Evolutionary conservation across 2,329 filamentous ascomycete species (phyloP).

Genomic region (Cladosporium oxysporum): DNA sequence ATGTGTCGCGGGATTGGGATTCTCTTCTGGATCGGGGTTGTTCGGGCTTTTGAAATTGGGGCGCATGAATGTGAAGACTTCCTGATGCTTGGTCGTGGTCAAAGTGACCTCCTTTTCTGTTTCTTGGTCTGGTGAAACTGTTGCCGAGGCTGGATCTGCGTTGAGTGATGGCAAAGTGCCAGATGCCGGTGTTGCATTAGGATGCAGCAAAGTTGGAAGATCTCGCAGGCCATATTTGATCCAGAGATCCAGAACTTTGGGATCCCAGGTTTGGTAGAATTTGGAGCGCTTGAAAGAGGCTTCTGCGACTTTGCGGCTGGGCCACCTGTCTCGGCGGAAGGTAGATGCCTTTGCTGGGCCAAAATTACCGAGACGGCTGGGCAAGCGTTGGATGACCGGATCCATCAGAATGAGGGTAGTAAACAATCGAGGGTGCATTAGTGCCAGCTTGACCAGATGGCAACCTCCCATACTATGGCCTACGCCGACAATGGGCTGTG

Average conservation of each 20-base stretch:
- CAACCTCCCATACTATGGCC: constrained; percentile 88
- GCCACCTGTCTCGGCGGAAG: constrained; percentile 78
- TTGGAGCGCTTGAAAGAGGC: constrained; percentile 66
- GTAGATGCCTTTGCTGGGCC: constrained; percentile 59
- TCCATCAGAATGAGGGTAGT: constrained; percentile 77
- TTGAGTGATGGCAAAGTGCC: constrained; percentile 30
- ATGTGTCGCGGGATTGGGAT: constrained; percentile 44
- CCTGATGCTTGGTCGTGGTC: constrained; percentile 82
- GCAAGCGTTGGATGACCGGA: constrained; percentile 66
- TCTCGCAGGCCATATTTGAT: constrained; percentile 73
- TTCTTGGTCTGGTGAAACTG: constrained; percentile 21
- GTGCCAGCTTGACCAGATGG: constrained; percentile 68
- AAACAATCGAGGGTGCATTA: constrained; percentile 80
- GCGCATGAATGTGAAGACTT: constrained; percentile 76
- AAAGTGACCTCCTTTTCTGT: constrained; percentile 63
- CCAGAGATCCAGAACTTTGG: constrained; percentile 74
- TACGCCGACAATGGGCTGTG: constrained; percentile 77
- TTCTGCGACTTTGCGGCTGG: constrained; percentile 68
- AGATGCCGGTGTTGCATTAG: constrained; percentile 37
- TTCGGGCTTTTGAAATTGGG: constrained; percentile 50
- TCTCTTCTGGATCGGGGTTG: constrained; percentile 32
- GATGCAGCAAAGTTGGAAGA: constrained; percentile 64
- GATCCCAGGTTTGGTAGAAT: constrained; percentile 84
- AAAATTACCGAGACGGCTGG: constrained; percentile 44
- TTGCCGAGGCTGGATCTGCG: constrained; percentile 31